phyloP scores from a whole-genome alignment of 129 eudicot species.

The Logfia minima region DNA sequence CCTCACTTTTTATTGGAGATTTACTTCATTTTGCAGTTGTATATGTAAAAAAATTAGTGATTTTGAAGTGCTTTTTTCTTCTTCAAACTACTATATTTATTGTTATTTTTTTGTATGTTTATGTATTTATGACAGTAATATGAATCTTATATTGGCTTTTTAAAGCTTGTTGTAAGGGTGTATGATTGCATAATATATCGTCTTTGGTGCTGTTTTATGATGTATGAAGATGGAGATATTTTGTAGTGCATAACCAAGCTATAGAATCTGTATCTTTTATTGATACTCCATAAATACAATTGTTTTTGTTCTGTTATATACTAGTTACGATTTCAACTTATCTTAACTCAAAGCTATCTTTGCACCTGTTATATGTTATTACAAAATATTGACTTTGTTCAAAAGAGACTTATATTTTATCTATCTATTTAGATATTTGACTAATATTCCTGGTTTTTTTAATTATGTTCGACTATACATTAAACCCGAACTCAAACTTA shows the following conservation, averaged over 20 bases:
- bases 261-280: constrained; percentile 41
- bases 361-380: too few species aligned
- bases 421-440: too few species aligned
- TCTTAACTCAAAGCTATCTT: too few species aligned
- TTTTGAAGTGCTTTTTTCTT: constrained; percentile 14
- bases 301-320: too few species aligned
- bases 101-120: constrained; percentile 6
- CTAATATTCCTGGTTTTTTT: too few species aligned
- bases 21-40: constrained; percentile 26
- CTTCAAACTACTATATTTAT: not conserved
- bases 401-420: too few species aligned
- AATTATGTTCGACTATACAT: too few species aligned
- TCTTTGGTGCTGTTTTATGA: not conserved
- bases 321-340: too few species aligned
- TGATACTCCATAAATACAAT: constrained; percentile 3
- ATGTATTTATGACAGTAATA: constrained; percentile 5
- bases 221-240: constrained; percentile 32
- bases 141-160: constrained; percentile 7
- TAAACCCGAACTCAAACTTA: too few species aligned
- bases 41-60: constrained; percentile 27
- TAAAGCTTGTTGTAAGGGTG: not conserved
- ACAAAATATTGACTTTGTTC: too few species aligned
- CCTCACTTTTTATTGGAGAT: constrained; percentile 10
- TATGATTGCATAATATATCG: not conserved
- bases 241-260: constrained; percentile 47